Conservation (phyloP, 108 stramenopile genomes). For the Nitzschia sp. region DNA sequence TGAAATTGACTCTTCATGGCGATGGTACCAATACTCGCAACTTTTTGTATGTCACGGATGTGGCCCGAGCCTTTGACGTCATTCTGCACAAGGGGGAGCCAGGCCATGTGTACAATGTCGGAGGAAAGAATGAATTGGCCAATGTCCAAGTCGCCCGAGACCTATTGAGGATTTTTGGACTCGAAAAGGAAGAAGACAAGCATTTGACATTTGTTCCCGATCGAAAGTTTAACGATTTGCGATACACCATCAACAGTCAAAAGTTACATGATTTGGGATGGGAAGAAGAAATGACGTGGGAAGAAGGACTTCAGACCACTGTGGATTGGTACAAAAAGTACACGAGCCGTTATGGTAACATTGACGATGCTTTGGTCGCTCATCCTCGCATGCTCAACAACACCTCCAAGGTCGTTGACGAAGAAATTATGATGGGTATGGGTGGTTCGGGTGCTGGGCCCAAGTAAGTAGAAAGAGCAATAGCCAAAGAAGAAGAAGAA, state of each 20-base stretch:
- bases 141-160: slow-evolving; percentile 87
- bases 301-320: slow-evolving; percentile 90
- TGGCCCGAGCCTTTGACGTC: slow-evolving; percentile 94
- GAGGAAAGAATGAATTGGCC: slow-evolving; percentile 91
- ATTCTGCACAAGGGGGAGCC: slow-evolving; percentile 93
- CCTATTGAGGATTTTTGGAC: slow-evolving; percentile 81
- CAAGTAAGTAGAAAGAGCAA: too few relatives aligned
- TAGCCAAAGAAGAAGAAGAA: too few relatives aligned
- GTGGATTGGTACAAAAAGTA: slow-evolving; percentile 96
- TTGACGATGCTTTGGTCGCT: slow-evolving; percentile 94
- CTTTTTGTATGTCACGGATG: slow-evolving; percentile 97
- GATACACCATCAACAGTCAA: slow-evolving; percentile 94
- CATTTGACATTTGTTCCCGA: slow-evolving; percentile 91
- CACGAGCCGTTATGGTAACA: slow-evolving; percentile 91
- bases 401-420: slow-evolving; percentile 1
- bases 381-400: slow-evolving; percentile 89
- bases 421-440: slow-evolving; percentile 11
- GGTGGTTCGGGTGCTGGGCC: too few relatives aligned
- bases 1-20: slow-evolving; percentile 94
- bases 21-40: slow-evolving; percentile 96
- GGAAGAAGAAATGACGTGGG: slow-evolving; percentile 93
- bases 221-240: slow-evolving; percentile 97
- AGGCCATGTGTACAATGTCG: slow-evolving; percentile 97
- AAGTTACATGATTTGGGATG: slow-evolving; percentile 92
- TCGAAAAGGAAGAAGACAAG: slow-evolving; percentile 62